phyloP scores from a whole-genome alignment of 106 monocot genomes.

The Platanthera guangdongensis region DNA sequence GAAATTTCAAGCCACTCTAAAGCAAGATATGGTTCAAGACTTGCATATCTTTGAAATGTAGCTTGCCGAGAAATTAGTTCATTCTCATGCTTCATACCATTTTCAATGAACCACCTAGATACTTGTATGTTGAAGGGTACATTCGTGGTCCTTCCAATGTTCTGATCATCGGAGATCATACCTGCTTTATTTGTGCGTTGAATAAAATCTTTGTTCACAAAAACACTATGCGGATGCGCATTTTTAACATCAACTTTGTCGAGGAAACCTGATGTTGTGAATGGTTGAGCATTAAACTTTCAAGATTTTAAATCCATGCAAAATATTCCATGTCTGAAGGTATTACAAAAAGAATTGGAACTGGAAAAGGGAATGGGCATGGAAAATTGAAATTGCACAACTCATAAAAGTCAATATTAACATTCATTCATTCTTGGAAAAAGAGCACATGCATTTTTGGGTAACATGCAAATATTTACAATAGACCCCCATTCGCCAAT shows the following conservation, averaged over 20 bases:
- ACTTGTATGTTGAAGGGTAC: constrained; percentile 14
- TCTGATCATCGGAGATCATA: background rate
- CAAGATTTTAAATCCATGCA: background rate
- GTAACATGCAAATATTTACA: background rate
- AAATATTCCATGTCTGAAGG: background rate
- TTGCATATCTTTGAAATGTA: constrained; percentile 29
- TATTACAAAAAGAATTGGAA: background rate
- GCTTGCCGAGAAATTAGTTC: constrained; percentile 6
- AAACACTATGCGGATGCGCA: constrained; percentile 7
- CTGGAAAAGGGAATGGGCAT: background rate
- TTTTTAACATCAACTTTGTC: constrained; percentile 5
- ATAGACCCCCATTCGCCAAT: background rate
- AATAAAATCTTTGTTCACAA: constrained; percentile 11
- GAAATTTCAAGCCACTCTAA: constrained; percentile 78
- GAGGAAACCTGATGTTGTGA: background rate
- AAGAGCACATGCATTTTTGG: background rate
- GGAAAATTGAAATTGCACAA: background rate
- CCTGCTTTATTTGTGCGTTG: constrained; percentile 3
- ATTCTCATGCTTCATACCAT: constrained; percentile 11
- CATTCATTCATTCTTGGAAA: background rate
- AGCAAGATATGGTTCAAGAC: constrained; percentile 52
- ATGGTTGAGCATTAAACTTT: background rate
- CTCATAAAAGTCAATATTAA: background rate
- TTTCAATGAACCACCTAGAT: constrained; percentile 15
- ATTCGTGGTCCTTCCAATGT: constrained; percentile 8